phyloP scores from a whole-genome alignment of 495 filamentous ascomycete genomes.

The Podospora comata region DNA sequence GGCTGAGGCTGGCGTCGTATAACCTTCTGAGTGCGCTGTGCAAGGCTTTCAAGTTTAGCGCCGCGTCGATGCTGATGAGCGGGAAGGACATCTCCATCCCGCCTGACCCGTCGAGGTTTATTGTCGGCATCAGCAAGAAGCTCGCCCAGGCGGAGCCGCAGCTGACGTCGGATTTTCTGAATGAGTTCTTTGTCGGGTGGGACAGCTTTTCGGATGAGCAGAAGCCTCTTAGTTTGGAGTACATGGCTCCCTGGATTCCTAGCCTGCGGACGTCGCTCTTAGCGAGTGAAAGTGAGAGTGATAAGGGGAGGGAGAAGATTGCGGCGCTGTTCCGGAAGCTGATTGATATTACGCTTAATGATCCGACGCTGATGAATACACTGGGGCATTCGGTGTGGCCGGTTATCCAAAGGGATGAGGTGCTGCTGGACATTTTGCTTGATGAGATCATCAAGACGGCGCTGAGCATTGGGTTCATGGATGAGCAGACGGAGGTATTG shows the following conservation, averaged over 20 bases:
- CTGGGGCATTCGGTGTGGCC: constrained; percentile 62
- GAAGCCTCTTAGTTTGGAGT: constrained; percentile 59
- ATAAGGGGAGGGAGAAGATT: constrained; percentile 59
- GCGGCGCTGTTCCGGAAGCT: constrained; percentile 60
- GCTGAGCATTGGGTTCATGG: constrained; percentile 51
- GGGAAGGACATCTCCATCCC: constrained; percentile 59
- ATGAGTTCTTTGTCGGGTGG: constrained; percentile 68
- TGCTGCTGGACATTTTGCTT: constrained; percentile 58
- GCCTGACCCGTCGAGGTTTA: constrained; percentile 58
- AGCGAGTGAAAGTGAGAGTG: constrained; percentile 54
- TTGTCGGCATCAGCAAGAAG: constrained; percentile 59
- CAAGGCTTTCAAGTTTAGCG: constrained; percentile 60
- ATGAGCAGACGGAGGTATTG: constrained; percentile 57
- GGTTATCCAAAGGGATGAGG: constrained; percentile 58
- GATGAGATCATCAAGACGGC: constrained; percentile 62
- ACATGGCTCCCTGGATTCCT: constrained; percentile 65
- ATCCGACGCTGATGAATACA: constrained; percentile 53
- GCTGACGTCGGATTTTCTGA: constrained; percentile 63
- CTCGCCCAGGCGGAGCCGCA: constrained; percentile 60
- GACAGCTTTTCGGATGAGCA: constrained; percentile 61
- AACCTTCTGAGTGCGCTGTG: constrained; percentile 61
- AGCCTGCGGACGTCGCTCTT: constrained; percentile 56
- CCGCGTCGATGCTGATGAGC: constrained; percentile 56
- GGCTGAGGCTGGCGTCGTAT: constrained; percentile 58
- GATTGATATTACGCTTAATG: constrained; percentile 57